phyloP scores from a whole-genome alignment of 1,284 basidiomycete species.

The Exsudoporus floridanus region DNA sequence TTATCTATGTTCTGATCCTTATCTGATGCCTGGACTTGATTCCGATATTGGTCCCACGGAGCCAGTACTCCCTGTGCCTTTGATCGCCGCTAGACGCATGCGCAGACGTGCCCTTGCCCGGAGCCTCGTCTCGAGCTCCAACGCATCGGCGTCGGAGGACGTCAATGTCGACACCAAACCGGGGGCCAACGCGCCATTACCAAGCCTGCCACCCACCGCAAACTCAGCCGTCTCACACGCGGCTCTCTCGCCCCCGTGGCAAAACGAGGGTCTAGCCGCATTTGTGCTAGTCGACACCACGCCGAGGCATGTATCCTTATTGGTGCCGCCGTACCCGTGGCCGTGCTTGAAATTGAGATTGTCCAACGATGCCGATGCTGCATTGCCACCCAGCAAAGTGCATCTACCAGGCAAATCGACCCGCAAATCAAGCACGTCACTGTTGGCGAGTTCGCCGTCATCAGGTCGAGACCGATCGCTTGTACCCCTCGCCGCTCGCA shows the following conservation, averaged over 20 bases:
- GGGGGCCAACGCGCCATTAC: background rate
- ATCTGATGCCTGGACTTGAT: background rate
- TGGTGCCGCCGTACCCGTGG: background rate
- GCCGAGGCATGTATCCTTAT: background rate
- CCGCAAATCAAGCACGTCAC: background rate
- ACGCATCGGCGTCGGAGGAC: background rate
- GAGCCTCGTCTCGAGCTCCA: conserved; percentile 43
- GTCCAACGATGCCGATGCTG: background rate
- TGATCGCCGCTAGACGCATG: conserved; percentile 50
- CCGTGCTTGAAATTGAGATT: background rate
- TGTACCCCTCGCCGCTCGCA: background rate
- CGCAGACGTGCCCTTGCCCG: conserved; percentile 50
- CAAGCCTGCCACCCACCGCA: background rate
- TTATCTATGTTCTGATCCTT: background rate
- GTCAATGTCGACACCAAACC: background rate
- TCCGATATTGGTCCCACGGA: background rate
- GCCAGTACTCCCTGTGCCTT: conserved; percentile 24
- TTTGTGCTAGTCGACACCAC: background rate
- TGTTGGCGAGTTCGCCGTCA: background rate
- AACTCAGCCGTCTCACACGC: background rate
- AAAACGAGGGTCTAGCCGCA: background rate
- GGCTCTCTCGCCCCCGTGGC: background rate
- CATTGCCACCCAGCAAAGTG: background rate
- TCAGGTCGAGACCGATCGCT: background rate
- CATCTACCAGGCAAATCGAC: background rate